A percentile compares a stretch with the other conserved stretches of the same genome.
Evolutionary conservation across 345 rosid genomes (phyloP).

Genomic region (Eucalyptus cloeziana): DNA sequence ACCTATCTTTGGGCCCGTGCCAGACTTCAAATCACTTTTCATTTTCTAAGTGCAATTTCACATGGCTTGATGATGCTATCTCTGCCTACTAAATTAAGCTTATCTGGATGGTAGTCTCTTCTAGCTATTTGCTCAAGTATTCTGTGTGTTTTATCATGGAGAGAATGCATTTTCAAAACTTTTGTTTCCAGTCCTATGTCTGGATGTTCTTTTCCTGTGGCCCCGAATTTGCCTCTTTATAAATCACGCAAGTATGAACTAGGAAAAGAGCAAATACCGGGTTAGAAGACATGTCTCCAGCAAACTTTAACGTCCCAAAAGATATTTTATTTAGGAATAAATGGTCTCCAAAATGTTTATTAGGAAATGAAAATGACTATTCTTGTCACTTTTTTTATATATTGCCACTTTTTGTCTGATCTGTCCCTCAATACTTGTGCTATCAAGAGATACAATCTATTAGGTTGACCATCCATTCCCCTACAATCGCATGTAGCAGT

Average conservation of each 20-base stretch:
- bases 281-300: background rate
- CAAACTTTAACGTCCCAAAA: background rate
- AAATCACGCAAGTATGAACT: background rate
- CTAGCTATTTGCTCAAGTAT: background rate
- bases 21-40: background rate
- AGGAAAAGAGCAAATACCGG: background rate
- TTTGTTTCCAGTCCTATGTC: background rate
- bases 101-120: background rate
- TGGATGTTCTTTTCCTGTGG: background rate
- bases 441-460: background rate
- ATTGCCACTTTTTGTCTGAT: background rate
- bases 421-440: background rate
- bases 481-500: background rate
- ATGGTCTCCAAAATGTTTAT: background rate
- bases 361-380: background rate
- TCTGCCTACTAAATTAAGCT: background rate
- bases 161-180: background rate
- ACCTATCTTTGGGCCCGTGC: background rate
- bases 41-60: background rate
- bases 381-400: background rate
- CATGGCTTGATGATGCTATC: too few species aligned
- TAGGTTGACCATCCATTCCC: background rate
- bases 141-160: background rate
- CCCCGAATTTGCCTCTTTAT: background rate
- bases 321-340: background rate